These are phyloP conservation scores for Croton laevigatus DNA, from an alignment of 441 rosid species.

Conservation along the genomic window DNA sequence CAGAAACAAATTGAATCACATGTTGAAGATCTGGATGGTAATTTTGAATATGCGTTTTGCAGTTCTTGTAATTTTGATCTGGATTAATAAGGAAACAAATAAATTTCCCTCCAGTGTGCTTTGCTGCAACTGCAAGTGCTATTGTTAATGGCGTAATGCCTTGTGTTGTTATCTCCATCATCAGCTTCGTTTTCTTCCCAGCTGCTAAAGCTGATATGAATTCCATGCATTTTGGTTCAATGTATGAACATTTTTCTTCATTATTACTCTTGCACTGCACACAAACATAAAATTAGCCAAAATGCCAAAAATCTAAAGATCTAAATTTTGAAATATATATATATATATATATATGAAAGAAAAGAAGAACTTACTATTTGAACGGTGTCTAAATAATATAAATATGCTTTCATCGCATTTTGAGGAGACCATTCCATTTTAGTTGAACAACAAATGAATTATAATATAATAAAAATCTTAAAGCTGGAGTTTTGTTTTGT, in stretches of 20 bases:
- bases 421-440: constrained; percentile 35
- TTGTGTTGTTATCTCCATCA: constrained; percentile 19
- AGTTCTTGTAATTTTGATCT: not conserved
- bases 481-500: too few relatives aligned
- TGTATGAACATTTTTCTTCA: not conserved
- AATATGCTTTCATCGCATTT: constrained; percentile 33
- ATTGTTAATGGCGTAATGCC: not conserved
- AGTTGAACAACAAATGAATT: not conserved
- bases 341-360: too few relatives aligned
- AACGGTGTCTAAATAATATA: constrained; percentile 32
- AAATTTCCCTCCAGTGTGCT: not conserved
- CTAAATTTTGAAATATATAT: too few relatives aligned
- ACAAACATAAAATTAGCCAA: not conserved
- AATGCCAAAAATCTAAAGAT: too few relatives aligned
- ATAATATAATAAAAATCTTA: too few relatives aligned
- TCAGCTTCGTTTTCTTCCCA: constrained; percentile 26
- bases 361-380: constrained; percentile 22
- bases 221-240: constrained; percentile 33
- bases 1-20: not conserved
- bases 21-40: not conserved
- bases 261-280: not conserved
- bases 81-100: not conserved
- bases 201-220: constrained; percentile 37
- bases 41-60: not conserved
- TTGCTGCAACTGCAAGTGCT: not conserved